Conservation (phyloP, 495 filamentous ascomycete species). For the Achaetomiella virescens region DNA sequence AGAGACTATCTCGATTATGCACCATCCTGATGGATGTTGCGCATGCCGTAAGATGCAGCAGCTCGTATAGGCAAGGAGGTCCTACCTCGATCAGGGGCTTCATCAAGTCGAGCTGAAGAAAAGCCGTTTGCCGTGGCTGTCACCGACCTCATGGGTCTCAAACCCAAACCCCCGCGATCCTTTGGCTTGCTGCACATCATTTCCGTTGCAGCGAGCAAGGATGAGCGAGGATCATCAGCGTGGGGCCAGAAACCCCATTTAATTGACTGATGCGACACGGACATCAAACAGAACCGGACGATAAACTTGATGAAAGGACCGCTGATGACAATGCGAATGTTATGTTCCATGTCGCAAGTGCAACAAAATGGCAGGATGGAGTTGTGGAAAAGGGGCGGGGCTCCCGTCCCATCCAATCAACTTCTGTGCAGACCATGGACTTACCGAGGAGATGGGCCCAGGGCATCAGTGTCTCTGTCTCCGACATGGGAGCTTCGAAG, state of each 20-base stretch:
- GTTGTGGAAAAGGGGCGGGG: neutral
- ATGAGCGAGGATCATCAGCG: constrained; percentile 1
- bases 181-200: constrained; percentile 22
- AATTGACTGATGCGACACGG: neutral
- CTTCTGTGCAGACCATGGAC: neutral
- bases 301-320: neutral
- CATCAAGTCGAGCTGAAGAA: neutral
- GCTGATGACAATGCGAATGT: constrained; percentile 1
- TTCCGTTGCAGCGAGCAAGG: constrained; percentile 17
- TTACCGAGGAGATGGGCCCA: neutral
- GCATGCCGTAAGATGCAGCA: neutral
- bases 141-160: too few relatives aligned
- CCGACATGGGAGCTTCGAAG: neutral
- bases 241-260: neutral
- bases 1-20: neutral
- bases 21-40: neutral
- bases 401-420: neutral
- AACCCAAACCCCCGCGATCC: neutral
- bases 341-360: neutral
- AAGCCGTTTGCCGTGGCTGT: neutral
- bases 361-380: neutral
- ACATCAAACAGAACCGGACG: neutral
- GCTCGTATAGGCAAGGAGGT: neutral
- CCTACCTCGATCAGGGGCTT: neutral
- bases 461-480: too few relatives aligned